These are phyloP conservation scores for Blumeriella jaapii DNA, from an alignment of 2,329 filamentous ascomycete species.

Conservation along the genomic window DNA sequence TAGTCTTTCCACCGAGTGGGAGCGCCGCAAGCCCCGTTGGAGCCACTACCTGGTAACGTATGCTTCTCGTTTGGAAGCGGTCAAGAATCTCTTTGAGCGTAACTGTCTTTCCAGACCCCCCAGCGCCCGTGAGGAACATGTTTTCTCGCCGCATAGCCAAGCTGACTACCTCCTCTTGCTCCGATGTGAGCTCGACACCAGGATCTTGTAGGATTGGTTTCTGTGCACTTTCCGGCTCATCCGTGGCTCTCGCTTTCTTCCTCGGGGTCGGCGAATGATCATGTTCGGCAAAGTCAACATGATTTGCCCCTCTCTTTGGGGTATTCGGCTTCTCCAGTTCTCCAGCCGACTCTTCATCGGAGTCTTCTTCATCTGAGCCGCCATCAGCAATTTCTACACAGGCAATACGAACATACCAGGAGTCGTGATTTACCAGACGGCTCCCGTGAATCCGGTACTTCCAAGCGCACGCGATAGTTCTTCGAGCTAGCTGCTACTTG, in stretches of 20 bases:
- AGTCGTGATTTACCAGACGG: neutral
- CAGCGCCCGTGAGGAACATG: slow-evolving; percentile 25
- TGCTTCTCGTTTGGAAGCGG: slow-evolving; percentile 1
- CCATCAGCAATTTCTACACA: neutral
- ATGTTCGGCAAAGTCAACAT: slow-evolving; percentile 2
- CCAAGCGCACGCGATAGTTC: neutral
- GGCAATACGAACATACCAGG: neutral
- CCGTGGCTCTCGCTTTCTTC: too few species aligned
- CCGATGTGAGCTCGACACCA: slow-evolving; percentile 14
- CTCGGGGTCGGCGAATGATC: neutral
- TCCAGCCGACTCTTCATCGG: too few species aligned
- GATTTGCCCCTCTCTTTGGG: neutral
- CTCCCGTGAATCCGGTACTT: neutral
- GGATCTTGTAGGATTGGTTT: slow-evolving; percentile 1
- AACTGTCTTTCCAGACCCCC: slow-evolving; percentile 21
- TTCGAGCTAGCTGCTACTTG: neutral
- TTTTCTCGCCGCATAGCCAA: slow-evolving; percentile 20
- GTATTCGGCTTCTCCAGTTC: neutral
- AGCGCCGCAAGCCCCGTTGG: slow-evolving; percentile 24
- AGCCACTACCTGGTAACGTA: slow-evolving; percentile 18
- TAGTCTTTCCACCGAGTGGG: slow-evolving; percentile 19
- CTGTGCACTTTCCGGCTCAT: neutral
- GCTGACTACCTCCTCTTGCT: slow-evolving; percentile 18
- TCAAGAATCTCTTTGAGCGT: slow-evolving; percentile 18
- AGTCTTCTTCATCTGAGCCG: neutral